A percentile compares a stretch with the other conserved stretches of the same genome.
phyloP scores from a whole-genome alignment of 2,329 filamentous ascomycete species.

The Tolypocladium guangdongense region DNA sequence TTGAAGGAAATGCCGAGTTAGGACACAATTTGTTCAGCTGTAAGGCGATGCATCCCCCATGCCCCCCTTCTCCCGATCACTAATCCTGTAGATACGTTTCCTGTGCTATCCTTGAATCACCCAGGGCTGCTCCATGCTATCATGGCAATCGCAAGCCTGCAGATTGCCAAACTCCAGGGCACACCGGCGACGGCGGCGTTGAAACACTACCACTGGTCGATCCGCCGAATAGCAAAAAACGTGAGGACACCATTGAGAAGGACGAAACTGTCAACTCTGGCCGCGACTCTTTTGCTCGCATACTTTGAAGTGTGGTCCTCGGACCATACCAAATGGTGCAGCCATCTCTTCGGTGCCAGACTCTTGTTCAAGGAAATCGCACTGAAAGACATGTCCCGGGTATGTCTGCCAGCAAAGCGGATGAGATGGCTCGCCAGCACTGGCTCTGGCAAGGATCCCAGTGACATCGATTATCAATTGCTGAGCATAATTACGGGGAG shows the following conservation, averaged over 20 bases:
- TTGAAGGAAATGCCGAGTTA: slow-evolving; percentile 47
- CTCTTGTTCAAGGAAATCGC: slow-evolving; percentile 77
- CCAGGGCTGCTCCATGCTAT: slow-evolving; percentile 87
- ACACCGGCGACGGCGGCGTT: slow-evolving; percentile 68
- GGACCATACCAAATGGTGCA: slow-evolving; percentile 93
- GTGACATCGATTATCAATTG: slow-evolving; percentile 30
- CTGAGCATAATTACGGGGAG: slow-evolving; percentile 30
- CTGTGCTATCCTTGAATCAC: slow-evolving; percentile 70
- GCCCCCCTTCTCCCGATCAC: background rate
- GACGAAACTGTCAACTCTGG: slow-evolving; percentile 70
- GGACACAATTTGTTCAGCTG: slow-evolving; percentile 57
- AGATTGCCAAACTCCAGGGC: slow-evolving; percentile 73
- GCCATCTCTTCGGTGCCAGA: slow-evolving; percentile 75
- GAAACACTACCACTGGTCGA: slow-evolving; percentile 82
- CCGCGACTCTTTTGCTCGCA: slow-evolving; percentile 72
- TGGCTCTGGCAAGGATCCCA: slow-evolving; percentile 16
- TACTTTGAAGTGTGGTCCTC: slow-evolving; percentile 94
- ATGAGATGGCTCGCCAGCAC: slow-evolving; percentile 13
- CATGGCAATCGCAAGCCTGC: slow-evolving; percentile 73
- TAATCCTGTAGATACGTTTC: slow-evolving; percentile 54
- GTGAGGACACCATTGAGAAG: slow-evolving; percentile 60
- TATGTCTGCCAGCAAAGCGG: slow-evolving; percentile 54
- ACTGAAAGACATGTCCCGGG: slow-evolving; percentile 59
- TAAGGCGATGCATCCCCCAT: slow-evolving; percentile 21
- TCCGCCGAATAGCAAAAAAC: slow-evolving; percentile 66